These are phyloP conservation scores for Coniophora puteana DNA, from an alignment of 1,284 basidiomycete genomes.

Conservation along the genomic window DNA sequence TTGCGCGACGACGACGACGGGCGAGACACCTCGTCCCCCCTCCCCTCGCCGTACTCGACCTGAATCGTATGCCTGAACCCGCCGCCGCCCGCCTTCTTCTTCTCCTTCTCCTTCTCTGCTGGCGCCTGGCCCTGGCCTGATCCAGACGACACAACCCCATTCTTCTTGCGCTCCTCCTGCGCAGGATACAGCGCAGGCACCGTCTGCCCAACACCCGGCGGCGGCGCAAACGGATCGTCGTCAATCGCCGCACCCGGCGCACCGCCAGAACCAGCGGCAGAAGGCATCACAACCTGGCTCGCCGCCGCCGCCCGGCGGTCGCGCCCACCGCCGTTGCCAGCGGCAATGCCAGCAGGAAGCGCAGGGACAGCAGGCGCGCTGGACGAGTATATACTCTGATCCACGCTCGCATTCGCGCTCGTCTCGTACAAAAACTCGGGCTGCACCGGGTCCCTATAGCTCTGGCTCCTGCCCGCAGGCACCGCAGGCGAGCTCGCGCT, in stretches of 20 bases:
- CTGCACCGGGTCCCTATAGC: constrained; percentile 36
- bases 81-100: constrained; percentile 33
- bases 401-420: constrained; percentile 42
- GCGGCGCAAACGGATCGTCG: constrained; percentile 49
- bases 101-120: no score
- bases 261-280: no score
- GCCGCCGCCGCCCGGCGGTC: constrained; percentile 39
- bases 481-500: constrained; percentile 19
- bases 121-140: no score
- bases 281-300: constrained; percentile 42
- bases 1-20: no score
- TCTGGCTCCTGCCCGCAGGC: constrained; percentile 29
- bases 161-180: constrained; percentile 20
- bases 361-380: constrained; percentile 26
- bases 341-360: constrained; percentile 27
- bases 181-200: no score
- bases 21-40: no score
- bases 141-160: no score
- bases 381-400: constrained; percentile 40
- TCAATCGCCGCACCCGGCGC: constrained; percentile 34
- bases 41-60: constrained; percentile 75
- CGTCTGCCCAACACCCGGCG: constrained; percentile 29
- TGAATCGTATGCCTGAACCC: constrained; percentile 84
- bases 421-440: constrained; percentile 54
- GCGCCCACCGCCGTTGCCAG: no score